Evolutionary conservation across 2,329 filamentous ascomycete species (phyloP).

Genomic region (Verticillium klebahnii): DNA sequence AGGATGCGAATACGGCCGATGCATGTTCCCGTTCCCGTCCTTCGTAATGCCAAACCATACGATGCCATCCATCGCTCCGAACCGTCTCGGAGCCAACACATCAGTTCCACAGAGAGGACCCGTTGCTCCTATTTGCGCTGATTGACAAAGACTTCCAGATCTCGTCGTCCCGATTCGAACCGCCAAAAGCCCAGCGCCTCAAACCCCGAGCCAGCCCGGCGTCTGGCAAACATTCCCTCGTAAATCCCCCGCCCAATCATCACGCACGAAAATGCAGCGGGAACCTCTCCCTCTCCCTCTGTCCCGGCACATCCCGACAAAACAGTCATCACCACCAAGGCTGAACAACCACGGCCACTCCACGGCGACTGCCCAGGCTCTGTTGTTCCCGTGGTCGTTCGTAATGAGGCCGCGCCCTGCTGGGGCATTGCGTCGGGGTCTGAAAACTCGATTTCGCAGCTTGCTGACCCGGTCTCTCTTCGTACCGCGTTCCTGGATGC

Average conservation of each 20-base stretch:
- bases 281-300: no score
- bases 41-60: no score
- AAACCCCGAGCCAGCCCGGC: background rate
- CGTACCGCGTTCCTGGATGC: slow-evolving; percentile 7
- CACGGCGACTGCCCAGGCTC: background rate
- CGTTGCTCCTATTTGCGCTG: background rate
- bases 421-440: background rate
- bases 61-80: background rate
- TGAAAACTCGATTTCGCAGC: background rate
- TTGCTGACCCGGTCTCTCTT: slow-evolving; percentile 8
- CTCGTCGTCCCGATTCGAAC: background rate
- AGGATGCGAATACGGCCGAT: background rate
- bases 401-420: background rate
- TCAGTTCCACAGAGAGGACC: no score
- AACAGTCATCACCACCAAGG: no score
- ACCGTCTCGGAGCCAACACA: background rate
- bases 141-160: background rate
- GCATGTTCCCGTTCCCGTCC: background rate
- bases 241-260: background rate
- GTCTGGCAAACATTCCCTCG: background rate
- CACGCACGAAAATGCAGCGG: no score
- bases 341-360: background rate
- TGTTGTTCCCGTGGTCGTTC: background rate
- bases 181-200: background rate
- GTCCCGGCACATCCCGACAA: no score